Evolutionary conservation across 805 yeast species (phyloP).

Genomic region (Ogataea dorogensis): DNA sequence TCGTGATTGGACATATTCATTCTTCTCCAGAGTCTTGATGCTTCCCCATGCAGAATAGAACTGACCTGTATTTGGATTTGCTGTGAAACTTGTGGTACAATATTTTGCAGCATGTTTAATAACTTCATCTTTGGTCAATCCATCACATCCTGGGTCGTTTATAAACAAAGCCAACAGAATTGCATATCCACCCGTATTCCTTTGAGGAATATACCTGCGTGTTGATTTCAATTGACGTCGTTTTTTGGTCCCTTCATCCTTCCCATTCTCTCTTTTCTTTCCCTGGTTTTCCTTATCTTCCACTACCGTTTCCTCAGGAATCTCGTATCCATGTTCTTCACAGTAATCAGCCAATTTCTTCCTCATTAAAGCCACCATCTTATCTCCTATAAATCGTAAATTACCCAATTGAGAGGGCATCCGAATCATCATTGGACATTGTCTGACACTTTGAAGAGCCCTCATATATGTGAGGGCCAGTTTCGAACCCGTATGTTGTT

Average conservation of each 20-base stretch:
- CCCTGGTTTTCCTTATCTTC: conserved; percentile 7
- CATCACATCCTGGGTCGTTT: conserved; percentile 47
- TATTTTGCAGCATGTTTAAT: conserved; percentile 50
- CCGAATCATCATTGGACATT: conserved; percentile 42
- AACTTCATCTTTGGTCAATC: conserved; percentile 63
- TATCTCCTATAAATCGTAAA: conserved; percentile 71
- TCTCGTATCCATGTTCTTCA: conserved; percentile 42
- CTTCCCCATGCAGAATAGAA: conserved; percentile 77
- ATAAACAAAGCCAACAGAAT: conserved; percentile 60
- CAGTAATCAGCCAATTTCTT: conserved; percentile 54
- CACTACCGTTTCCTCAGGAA: conserved; percentile 40
- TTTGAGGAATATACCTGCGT: conserved; percentile 62
- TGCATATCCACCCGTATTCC: conserved; percentile 83
- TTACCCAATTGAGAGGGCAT: conserved; percentile 58
- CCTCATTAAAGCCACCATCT: conserved; percentile 53
- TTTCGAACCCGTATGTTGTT: conserved; percentile 50
- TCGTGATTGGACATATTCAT: conserved; percentile 52
- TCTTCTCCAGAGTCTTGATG: conserved; percentile 57
- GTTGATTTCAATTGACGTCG: conserved; percentile 18
- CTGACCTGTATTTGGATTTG: conserved; percentile 60
- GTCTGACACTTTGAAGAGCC: conserved; percentile 54
- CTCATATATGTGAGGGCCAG: conserved; percentile 50
- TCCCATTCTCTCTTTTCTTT: conserved; percentile 3
- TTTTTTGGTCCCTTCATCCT: conserved; percentile 7
- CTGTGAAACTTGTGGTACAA: conserved; percentile 55